phyloP scores from a whole-genome alignment of 2,329 filamentous ascomycete genomes.

The Neonectria faginata region DNA sequence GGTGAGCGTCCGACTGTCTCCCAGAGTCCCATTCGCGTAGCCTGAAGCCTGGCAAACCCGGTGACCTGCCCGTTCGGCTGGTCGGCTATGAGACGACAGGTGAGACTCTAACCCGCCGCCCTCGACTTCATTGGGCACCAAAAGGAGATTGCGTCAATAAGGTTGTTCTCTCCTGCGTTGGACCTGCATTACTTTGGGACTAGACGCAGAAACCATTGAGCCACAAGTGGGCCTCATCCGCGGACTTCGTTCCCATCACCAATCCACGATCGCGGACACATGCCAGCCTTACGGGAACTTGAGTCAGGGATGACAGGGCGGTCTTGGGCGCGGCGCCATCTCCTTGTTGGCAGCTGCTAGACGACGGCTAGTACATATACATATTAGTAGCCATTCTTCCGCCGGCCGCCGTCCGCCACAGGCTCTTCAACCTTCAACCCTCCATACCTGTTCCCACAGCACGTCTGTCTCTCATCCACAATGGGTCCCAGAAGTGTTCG shows the following conservation, averaged over 20 bases:
- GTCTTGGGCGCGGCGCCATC: slow-evolving; percentile 15
- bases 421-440: slow-evolving; percentile 3
- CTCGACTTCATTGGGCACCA: slow-evolving; percentile 6
- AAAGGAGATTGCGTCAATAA: slow-evolving; percentile 8
- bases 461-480: slow-evolving; percentile 21
- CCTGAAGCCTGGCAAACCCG: not conserved
- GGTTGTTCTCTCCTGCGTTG: slow-evolving; percentile 2
- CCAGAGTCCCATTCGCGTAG: slow-evolving; percentile 8
- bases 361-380: not conserved
- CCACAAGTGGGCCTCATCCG: slow-evolving; percentile 17
- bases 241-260: slow-evolving; percentile 25
- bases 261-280: slow-evolving; percentile 29
- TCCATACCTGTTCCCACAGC: slow-evolving; percentile 1
- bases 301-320: slow-evolving; percentile 15
- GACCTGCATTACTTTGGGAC: slow-evolving; percentile 15
- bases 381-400: not conserved
- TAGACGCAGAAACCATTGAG: slow-evolving; percentile 4
- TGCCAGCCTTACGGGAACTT: slow-evolving; percentile 36
- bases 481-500: slow-evolving; percentile 34
- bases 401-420: slow-evolving; percentile 7
- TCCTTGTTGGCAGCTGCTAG: slow-evolving; percentile 21
- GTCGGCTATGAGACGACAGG: slow-evolving; percentile 6
- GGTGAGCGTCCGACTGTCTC: not conserved
- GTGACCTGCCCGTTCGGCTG: not conserved
- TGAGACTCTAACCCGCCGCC: not conserved